phyloP scores from a whole-genome alignment of 1,139 yeast genomes.

The Yamadazyma atlantica region DNA sequence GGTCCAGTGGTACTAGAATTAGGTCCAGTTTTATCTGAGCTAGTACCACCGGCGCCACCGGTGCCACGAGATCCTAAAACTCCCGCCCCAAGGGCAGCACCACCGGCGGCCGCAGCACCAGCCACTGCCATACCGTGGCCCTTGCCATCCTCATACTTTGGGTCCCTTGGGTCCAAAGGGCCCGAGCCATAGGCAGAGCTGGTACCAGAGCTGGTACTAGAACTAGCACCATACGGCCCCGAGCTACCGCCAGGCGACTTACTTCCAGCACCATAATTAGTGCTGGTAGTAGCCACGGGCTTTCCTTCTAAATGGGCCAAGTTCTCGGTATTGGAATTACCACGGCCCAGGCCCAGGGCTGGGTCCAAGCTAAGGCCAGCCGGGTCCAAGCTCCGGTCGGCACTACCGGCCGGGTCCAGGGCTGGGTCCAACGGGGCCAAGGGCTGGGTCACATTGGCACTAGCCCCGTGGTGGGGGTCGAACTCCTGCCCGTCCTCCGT shows the following conservation, averaged over 20 bases:
- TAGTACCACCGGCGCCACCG: conserved; percentile 5
- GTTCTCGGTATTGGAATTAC: conserved; percentile 1
- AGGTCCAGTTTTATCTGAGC: too few relatives aligned
- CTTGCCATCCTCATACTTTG: not conserved
- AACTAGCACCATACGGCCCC: not conserved
- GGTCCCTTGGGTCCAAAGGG: not conserved
- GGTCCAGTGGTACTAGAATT: conserved; percentile 10
- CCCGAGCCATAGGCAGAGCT: not conserved
- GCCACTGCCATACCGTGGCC: conserved; percentile 1
- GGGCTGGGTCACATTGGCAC: conserved; percentile 9
- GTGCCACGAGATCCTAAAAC: not conserved
- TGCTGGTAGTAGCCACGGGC: too few relatives aligned
- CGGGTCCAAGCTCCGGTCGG: too few relatives aligned
- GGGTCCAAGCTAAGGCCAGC: too few relatives aligned
- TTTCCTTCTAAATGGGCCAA: not conserved
- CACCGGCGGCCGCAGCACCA: conserved; percentile 9
- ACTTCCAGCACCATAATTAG: too few relatives aligned
- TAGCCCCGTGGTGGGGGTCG: conserved; percentile 6
- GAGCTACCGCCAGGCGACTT: too few relatives aligned
- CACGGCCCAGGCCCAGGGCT: not conserved
- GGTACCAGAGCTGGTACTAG: not conserved
- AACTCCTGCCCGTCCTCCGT: not conserved
- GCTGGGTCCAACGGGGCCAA: conserved; percentile 3
- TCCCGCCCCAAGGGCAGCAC: conserved; percentile 9
- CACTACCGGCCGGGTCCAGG: not conserved